Evolutionary conservation across 2,329 filamentous ascomycete genomes (phyloP), one percentile per base, ranked within the genome.

Genomic region (Pseudopithomyces chartarum): DNA sequence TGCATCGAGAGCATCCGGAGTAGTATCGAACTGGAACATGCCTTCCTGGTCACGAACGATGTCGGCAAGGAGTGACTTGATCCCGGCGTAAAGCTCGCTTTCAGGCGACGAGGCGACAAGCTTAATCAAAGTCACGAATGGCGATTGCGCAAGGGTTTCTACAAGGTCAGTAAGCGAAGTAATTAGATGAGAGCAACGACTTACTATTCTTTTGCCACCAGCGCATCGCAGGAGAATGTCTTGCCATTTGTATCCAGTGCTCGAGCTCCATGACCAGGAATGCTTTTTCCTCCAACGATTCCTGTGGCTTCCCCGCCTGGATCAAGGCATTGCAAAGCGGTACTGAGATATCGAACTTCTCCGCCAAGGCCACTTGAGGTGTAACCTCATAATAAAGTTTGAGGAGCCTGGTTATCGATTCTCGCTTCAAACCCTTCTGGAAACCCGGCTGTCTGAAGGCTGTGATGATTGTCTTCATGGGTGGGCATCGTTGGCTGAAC

Each of bases 271-370:
- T 85, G 10, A 90, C 74, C 20, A 85, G 80, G 45, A 93, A 79
- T 45, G 85, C 80, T 40, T 83, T 80, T 2, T 80, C 75, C 15
- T 82, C 78, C 13, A 82, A 75, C 12, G 66, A 59, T 8, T 63
- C 61, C 10, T 62, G 63, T 15, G 60, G 54, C 40, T 69, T 69
- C 42, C 89, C 85, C 10, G 91, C 75, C 32, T 82, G 82, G 54
- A 84, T 81, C 44, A 98, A 79, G 1, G 88, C 84, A 56, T 87
- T 85, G 7, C 89, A 87, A 15, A 99, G 82, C 19, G 90, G 83
- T 0, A 89, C 80, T 0, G 94, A 95, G 3, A 96, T 89, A 69
- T 98, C 95, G 67, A 97, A 95, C 62, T 90, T 95, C 64, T 92
- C 90, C 61, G 89, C 88, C 13, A 96, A 81, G 1, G 92, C 92